Evolutionary conservation across 192 early-diverging fungal genomes (phyloP).

Genomic region (Gonapodya prolifera): DNA sequence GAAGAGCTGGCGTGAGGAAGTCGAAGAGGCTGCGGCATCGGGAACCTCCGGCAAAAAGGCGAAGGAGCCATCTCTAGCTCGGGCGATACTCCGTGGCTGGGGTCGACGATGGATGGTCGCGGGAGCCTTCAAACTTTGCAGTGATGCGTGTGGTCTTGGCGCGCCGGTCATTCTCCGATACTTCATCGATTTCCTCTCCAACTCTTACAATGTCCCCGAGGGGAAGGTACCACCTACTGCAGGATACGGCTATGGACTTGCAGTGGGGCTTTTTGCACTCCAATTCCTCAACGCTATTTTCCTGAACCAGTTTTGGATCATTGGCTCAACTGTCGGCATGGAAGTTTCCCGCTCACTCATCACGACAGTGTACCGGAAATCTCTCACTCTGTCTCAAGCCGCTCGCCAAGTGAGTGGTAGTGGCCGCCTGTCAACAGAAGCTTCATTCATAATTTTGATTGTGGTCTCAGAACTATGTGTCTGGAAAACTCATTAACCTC

Average conservation of each 20-base stretch:
- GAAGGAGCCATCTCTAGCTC: background rate
- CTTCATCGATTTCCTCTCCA: background rate
- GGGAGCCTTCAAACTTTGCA: background rate
- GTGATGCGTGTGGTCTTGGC: background rate
- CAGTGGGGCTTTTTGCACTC: background rate
- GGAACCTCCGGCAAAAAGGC: background rate
- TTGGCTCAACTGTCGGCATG: background rate
- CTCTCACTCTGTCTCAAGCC: background rate
- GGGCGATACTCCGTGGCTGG: background rate
- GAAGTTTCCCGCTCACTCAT: background rate
- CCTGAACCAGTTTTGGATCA: background rate
- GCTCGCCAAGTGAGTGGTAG: background rate
- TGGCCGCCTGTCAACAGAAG: background rate
- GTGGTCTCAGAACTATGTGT: background rate
- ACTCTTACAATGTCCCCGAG: background rate
- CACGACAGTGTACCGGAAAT: constrained; percentile 3
- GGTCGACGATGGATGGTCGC: background rate
- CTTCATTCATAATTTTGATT: background rate
- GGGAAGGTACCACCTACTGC: background rate
- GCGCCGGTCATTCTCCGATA: background rate
- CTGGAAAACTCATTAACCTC: constrained; percentile 11
- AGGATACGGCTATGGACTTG: background rate
- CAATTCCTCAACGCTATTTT: background rate
- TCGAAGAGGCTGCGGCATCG: background rate
- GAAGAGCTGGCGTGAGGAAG: background rate